These are phyloP conservation scores for Venturiaceae sp. DNA, from an alignment of 2,329 filamentous ascomycete species.

Conservation along the genomic window DNA sequence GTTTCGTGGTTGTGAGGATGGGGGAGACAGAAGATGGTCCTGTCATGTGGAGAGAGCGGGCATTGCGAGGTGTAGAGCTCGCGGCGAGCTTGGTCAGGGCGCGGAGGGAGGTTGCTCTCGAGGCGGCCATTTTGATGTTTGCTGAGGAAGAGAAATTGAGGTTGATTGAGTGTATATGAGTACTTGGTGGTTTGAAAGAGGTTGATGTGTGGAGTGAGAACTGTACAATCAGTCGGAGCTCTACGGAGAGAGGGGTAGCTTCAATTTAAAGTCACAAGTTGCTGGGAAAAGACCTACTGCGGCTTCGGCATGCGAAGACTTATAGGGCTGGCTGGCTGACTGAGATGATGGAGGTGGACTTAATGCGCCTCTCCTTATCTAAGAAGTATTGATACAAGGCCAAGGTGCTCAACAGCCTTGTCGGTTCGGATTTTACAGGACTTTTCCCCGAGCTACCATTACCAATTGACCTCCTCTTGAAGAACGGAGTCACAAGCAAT, in stretches of 20 bases:
- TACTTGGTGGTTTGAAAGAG: background rate
- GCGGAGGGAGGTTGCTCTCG: conserved; percentile 30
- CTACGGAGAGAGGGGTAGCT: background rate
- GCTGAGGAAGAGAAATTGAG: background rate
- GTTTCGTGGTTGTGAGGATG: conserved; percentile 38
- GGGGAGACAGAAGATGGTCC: conserved; percentile 46
- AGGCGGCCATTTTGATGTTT: conserved; percentile 26
- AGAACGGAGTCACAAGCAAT: background rate
- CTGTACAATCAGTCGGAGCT: background rate
- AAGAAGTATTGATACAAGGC: background rate
- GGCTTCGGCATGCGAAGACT: background rate
- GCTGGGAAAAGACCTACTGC: background rate
- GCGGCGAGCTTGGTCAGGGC: conserved; percentile 31
- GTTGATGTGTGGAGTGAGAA: background rate
- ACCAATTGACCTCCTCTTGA: background rate
- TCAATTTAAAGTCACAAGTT: no score
- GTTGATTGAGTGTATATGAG: background rate
- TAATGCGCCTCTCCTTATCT: background rate
- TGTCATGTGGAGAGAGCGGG: conserved; percentile 49
- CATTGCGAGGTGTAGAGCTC: conserved; percentile 17
- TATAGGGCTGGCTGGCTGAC: background rate
- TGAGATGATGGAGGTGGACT: background rate
- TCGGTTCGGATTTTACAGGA: background rate
- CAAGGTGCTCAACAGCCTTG: background rate
- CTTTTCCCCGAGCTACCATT: background rate